phyloP scores from a whole-genome alignment of 1,284 basidiomycete species.

The Apiotrichum akiyoshidainum region DNA sequence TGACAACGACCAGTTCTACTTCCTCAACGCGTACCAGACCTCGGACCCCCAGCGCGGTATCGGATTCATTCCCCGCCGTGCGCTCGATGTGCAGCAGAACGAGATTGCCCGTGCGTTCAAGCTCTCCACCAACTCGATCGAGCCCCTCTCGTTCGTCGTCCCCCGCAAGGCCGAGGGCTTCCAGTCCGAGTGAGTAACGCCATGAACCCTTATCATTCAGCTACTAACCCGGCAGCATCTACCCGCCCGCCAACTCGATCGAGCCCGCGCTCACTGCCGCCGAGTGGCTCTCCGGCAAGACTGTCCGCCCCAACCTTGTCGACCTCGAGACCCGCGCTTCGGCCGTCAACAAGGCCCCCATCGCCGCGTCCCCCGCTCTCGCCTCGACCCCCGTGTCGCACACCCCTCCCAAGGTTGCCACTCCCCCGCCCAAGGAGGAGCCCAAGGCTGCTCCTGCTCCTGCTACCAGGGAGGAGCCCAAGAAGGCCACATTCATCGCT shows the following conservation, averaged over 20 bases:
- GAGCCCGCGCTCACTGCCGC: slow-evolving; percentile 75
- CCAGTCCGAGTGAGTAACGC: slow-evolving; percentile 45
- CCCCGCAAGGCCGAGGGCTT: slow-evolving; percentile 65
- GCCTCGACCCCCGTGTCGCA: neutral
- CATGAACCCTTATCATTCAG: neutral
- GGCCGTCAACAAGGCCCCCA: slow-evolving; percentile 47
- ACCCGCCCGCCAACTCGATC: slow-evolving; percentile 78
- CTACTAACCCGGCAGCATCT: slow-evolving; percentile 64
- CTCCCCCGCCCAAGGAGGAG: slow-evolving; percentile 10
- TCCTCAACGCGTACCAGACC: slow-evolving; percentile 83
- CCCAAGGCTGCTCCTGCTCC: slow-evolving; percentile 25
- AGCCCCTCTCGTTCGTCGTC: slow-evolving; percentile 89
- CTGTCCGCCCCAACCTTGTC: slow-evolving; percentile 63
- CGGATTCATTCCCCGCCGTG: slow-evolving; percentile 88
- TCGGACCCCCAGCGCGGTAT: slow-evolving; percentile 84
- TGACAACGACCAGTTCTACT: slow-evolving; percentile 76
- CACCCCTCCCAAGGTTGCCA: slow-evolving; percentile 16
- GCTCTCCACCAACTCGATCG: slow-evolving; percentile 68
- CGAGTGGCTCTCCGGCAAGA: slow-evolving; percentile 84
- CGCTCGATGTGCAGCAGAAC: slow-evolving; percentile 81
- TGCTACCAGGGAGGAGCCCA: slow-evolving; percentile 6
- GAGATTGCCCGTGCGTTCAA: slow-evolving; percentile 97
- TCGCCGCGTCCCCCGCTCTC: slow-evolving; percentile 11
- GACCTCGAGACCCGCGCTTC: slow-evolving; percentile 53
- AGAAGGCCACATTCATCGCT: slow-evolving; percentile 6